These are phyloP conservation scores for Globisporangium canariense DNA, from an alignment of 352 stramenopile genomes.

Conservation along the genomic window DNA sequence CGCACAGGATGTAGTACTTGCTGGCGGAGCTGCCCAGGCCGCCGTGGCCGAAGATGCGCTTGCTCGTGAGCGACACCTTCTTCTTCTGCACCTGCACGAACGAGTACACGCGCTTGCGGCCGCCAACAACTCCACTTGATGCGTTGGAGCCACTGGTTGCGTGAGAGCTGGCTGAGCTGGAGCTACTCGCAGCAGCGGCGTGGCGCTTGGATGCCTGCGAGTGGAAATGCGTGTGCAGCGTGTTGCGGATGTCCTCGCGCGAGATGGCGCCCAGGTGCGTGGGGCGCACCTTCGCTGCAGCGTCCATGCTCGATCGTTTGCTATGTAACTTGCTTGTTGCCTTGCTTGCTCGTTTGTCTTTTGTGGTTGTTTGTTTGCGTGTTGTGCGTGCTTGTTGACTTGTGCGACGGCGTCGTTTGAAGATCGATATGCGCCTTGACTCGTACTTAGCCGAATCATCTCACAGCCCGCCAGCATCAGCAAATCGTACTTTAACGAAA, in stretches of 20 bases:
- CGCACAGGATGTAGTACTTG: slow-evolving; percentile 70
- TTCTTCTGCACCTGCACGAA: slow-evolving; percentile 71
- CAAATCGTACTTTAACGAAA: too few relatives aligned
- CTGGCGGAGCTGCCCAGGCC: slow-evolving; percentile 18
- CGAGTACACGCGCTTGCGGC: slow-evolving; percentile 48
- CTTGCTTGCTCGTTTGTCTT: not conserved
- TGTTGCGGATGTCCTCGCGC: slow-evolving; percentile 58
- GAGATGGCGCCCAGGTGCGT: slow-evolving; percentile 35
- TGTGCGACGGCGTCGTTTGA: slow-evolving; percentile 1
- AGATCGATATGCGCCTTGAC: not conserved
- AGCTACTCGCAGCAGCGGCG: slow-evolving; percentile 1
- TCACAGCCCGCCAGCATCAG: not conserved
- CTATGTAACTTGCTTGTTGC: not conserved
- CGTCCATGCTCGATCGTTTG: slow-evolving; percentile 8
- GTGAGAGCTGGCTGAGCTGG: not conserved
- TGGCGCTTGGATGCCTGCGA: slow-evolving; percentile 28
- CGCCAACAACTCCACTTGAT: not conserved
- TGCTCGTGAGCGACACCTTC: slow-evolving; percentile 46
- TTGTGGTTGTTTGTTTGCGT: not conserved
- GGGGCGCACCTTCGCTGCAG: slow-evolving; percentile 14
- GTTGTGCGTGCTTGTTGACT: not conserved
- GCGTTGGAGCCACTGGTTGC: not conserved
- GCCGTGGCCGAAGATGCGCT: slow-evolving; percentile 44
- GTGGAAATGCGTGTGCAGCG: slow-evolving; percentile 65
- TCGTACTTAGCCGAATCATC: not conserved